Evolutionary conservation across 306 rosid species (phyloP), one percentile per base, ranked within the genome.

Genomic region (Citrullus amarus): DNA sequence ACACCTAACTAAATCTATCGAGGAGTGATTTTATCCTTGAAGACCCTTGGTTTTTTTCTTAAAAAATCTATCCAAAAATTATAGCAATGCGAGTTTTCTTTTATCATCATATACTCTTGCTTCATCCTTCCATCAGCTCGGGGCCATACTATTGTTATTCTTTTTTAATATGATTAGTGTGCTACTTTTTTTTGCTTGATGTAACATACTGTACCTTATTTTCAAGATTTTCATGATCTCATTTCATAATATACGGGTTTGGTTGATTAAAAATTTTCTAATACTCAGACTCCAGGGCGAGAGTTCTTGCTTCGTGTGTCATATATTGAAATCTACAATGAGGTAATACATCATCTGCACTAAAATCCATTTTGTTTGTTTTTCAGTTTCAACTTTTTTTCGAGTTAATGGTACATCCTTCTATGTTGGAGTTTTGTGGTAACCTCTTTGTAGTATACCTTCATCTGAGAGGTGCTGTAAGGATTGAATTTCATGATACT

Each of bases 261-360:
- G n/a, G 63, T 54, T 74, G 62, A 74, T 74, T 34, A 34, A 16
- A 46, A 9, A 16, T 54, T 34, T 74, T 39, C 62, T 74, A 9
- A 51, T 51, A 30, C 84, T 86, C 93, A 96, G 99, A 96, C 99
- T 75, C 99, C 99, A 60, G 99, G 99, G 85, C 87, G 98, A 73
- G 99, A 96, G 84, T 96, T 93, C 89, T 84, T 96, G 84, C 97
- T 96, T 43, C 93, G 99, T 7, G 98, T 96, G 62, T 96, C 99
- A 62, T 96, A 93, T 86, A 89, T 96, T 80, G 99, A 96, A 86
- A 96, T 96, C 83, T 96, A 96, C 83, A 96, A 96, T 43, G 99
- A 96, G 99, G 99, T 95, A 82, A 84, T 81, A 34, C 36, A 28
- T 67, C 70, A 34, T 74, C 18, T 25, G 48, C 43, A 9, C 63